Evolutionary conservation across 306 rosid species (phyloP), one percentile per base, ranked within the genome.

Genomic region (Ormosia emarginata): DNA sequence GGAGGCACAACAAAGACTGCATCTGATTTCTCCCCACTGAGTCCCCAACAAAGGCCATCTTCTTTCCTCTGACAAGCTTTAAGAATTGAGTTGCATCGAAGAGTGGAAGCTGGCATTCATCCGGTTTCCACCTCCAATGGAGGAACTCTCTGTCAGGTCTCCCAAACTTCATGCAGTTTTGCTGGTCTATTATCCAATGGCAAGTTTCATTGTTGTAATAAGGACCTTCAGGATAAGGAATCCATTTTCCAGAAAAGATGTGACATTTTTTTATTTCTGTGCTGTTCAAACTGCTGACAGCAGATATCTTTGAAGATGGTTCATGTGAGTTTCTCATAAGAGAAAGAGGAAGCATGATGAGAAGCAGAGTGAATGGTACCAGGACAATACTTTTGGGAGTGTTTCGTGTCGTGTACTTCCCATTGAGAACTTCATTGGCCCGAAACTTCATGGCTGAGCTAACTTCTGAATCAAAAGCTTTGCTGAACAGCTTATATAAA

Each of bases 41-140:
- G 62, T 95, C 99, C 5, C 99, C 99, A 37, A 93, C 93, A 79
- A 95, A 95, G 53, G 86, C 98, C 58, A 95, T 50, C 3, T 94
- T 91, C 83, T 95, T 95, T 40, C 94, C 93, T 24, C 86, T 84
- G 4, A 93, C 73, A 78, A 93, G 82, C 81, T 87, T 88, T 34
- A 95, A 83, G 79, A 95, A 95, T 76, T 87, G 87, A 57, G 83
- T 77, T 5, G 98, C 97, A 86, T 92, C 82, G 43, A 95, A 95
- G 6, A 83, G 17, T 0, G 97, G 92, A 32, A 95, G 87, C 47
- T 95, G 94, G 7, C 99, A 95, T 1, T 84, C 92, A n/a, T 95
- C 74, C 0, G 99, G 99, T 43, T 88, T 89, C 99, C 99, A 95
- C 78, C 93, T 83, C 99, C 99, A 95, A 9, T 89, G 85, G 58